A percentile compares a stretch with the other conserved stretches of the same genome.
phyloP scores from a whole-genome alignment of 2,329 filamentous ascomycete species.

The Trichoderma sp. region DNA sequence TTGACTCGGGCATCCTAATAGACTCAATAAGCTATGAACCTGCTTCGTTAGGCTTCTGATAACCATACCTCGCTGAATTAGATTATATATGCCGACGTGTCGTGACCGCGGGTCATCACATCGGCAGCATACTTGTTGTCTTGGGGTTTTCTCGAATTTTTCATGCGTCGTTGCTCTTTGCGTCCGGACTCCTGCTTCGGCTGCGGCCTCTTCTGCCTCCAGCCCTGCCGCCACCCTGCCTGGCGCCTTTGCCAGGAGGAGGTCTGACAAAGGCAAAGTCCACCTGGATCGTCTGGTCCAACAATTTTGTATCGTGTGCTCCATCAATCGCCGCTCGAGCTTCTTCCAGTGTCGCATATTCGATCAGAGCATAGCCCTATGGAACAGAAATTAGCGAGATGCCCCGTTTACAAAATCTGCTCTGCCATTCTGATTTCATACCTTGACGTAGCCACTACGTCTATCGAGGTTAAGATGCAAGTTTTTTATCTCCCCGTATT shows the following conservation, averaged over 20 bases:
- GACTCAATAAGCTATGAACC: constrained; percentile 12
- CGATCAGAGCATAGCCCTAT: constrained; percentile 82
- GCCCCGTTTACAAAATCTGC: background rate
- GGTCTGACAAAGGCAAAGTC: constrained; percentile 86
- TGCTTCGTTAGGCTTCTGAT: background rate
- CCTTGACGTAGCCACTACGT: constrained; percentile 85
- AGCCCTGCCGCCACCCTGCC: constrained; percentile 40
- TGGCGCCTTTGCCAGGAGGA: constrained; percentile 56
- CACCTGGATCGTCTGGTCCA: constrained; percentile 78
- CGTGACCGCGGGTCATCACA: constrained; percentile 16
- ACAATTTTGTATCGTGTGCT: constrained; percentile 73
- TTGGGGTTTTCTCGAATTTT: background rate
- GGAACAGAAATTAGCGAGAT: background rate
- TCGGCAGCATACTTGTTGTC: constrained; percentile 19
- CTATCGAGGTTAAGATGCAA: constrained; percentile 81
- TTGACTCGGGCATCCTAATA: constrained; percentile 16
- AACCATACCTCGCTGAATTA: constrained; percentile 22
- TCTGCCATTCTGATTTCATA: constrained; percentile 36
- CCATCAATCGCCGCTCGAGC: constrained; percentile 80
- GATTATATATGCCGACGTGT: constrained; percentile 24
- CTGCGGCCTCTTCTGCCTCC: constrained; percentile 49
- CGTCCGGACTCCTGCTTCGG: constrained; percentile 52
- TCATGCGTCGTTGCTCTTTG: constrained; percentile 40
- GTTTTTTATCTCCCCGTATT: constrained; percentile 86
- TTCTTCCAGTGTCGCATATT: constrained; percentile 77